These are phyloP conservation scores for Aspergillus uvarum DNA, from an alignment of 2,329 filamentous ascomycete species.

Conservation along the genomic window DNA sequence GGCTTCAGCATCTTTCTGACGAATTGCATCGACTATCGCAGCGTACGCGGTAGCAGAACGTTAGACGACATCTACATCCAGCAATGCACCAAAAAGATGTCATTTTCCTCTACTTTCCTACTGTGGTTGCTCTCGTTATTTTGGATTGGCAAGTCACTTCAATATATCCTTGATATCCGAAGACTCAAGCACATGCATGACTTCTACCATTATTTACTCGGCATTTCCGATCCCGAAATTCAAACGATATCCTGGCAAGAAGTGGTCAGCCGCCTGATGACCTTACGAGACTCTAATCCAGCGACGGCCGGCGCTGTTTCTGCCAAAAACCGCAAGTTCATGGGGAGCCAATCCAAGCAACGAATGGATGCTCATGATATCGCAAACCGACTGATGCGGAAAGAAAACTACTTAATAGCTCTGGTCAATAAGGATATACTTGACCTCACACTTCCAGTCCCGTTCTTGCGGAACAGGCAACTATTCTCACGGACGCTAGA, in stretches of 20 bases:
- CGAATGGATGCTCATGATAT: constrained; percentile 95
- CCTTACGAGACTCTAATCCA: constrained; percentile 80
- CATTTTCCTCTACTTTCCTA: constrained; percentile 70
- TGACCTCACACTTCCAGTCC: constrained; percentile 80
- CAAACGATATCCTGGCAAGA: constrained; percentile 95
- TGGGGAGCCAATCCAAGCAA: constrained; percentile 87
- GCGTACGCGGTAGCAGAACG: constrained; percentile 65
- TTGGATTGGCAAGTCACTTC: constrained; percentile 77
- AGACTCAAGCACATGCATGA: constrained; percentile 75
- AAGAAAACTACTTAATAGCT: constrained; percentile 95
- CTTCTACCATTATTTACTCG: constrained; percentile 79
- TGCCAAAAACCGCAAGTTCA: constrained; percentile 59
- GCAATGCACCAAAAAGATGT: constrained; percentile 75
- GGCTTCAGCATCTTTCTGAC: constrained; percentile 78
- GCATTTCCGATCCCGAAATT: constrained; percentile 82
- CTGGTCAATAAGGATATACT: constrained; percentile 96
- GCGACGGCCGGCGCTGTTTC: constrained; percentile 67
- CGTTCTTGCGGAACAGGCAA: constrained; percentile 75
- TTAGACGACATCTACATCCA: constrained; percentile 64
- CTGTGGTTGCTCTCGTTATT: constrained; percentile 85
- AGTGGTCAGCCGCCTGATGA: constrained; percentile 81
- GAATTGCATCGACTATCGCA: constrained; percentile 80
- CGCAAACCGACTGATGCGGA: constrained; percentile 92
- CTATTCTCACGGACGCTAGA: constrained; percentile 87
- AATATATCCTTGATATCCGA: constrained; percentile 70